Evolutionary conservation across 768 basidiomycete species (phyloP).

Genomic region (Leccinum olivaceopallidum): DNA sequence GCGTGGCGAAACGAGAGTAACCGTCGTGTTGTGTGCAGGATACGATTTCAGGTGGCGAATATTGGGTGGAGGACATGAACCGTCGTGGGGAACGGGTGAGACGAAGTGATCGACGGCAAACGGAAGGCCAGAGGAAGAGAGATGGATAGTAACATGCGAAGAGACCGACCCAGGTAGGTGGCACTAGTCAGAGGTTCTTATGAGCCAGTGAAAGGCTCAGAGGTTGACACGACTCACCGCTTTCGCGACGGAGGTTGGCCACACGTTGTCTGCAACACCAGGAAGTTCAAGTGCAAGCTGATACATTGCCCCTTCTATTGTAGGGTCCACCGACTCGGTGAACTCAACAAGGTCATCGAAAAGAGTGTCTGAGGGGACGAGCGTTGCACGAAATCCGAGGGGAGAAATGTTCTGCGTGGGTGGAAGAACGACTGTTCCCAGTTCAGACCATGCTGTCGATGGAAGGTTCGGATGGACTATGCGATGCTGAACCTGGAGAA

Average conservation of each 20-base stretch:
- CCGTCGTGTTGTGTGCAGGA: constrained; percentile 49
- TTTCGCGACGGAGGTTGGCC: constrained; percentile 37
- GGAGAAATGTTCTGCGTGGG: constrained; percentile 35
- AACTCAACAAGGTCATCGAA: constrained; percentile 49
- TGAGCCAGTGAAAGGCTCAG: constrained; percentile 26
- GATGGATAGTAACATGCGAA: constrained; percentile 60
- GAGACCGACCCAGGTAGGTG: constrained; percentile 55
- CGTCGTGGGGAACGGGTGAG: constrained; percentile 65
- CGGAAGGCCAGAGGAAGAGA: constrained; percentile 46
- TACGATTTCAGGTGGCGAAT: constrained; percentile 20
- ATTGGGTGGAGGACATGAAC: constrained; percentile 49
- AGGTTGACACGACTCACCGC: constrained; percentile 56
- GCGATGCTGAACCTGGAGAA: constrained; percentile 29
- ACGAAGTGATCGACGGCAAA: constrained; percentile 75
- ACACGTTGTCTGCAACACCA: constrained; percentile 38
- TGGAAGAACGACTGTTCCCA: constrained; percentile 29
- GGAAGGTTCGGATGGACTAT: constrained; percentile 34
- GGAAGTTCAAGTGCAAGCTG: constrained; percentile 66
- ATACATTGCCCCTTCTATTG: constrained; percentile 52
- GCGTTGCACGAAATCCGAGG: constrained; percentile 32
- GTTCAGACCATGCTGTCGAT: constrained; percentile 24
- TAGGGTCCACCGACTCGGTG: constrained; percentile 38
- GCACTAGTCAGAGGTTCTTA: constrained; percentile 49
- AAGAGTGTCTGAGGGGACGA: constrained; percentile 44
- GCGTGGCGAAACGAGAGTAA: constrained; percentile 47